These are phyloP conservation scores for Salvia miltiorrhiza DNA, from an alignment of 257 asterid species.

Conservation along the genomic window DNA sequence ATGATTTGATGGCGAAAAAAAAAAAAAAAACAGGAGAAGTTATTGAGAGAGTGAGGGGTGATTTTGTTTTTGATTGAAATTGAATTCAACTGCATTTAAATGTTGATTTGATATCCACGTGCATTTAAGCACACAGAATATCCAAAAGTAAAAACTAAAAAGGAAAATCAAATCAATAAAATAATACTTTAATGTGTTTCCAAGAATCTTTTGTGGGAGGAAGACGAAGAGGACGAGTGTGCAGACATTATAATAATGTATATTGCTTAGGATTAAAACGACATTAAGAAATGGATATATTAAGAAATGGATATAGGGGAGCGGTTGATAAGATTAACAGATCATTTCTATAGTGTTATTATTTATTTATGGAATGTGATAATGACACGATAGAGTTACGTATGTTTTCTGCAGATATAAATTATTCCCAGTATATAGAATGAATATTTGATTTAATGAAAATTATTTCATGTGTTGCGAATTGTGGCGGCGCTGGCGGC, in stretches of 20 bases:
- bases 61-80: slow-evolving; percentile 18
- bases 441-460: not conserved
- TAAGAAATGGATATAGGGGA: not conserved
- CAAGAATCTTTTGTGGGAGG: not conserved
- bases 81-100: slow-evolving; percentile 19
- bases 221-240: not conserved
- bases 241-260: not conserved
- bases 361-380: not conserved
- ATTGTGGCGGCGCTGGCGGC: slow-evolving; percentile 8
- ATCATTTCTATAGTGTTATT: too few relatives aligned
- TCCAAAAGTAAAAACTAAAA: not conserved
- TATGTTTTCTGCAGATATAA: too few relatives aligned
- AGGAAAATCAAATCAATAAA: not conserved
- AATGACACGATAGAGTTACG: too few relatives aligned
- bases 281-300: slow-evolving; percentile 1
- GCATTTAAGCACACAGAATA: slow-evolving; percentile 6
- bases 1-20: slow-evolving; percentile 15
- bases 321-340: slow-evolving; percentile 4
- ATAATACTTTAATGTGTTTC: not conserved
- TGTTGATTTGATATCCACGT: slow-evolving; percentile 27
- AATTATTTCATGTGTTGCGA: slow-evolving; percentile 6
- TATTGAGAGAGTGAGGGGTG: slow-evolving; percentile 11
- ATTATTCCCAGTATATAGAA: too few relatives aligned
- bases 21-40: too few relatives aligned
- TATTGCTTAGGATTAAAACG: not conserved